Percentiles rank a stretch among this genome's conserved stretches.
Conservation (phyloP, 2,329 filamentous ascomycete genomes). For the Nothomitra cinnamomea region DNA sequence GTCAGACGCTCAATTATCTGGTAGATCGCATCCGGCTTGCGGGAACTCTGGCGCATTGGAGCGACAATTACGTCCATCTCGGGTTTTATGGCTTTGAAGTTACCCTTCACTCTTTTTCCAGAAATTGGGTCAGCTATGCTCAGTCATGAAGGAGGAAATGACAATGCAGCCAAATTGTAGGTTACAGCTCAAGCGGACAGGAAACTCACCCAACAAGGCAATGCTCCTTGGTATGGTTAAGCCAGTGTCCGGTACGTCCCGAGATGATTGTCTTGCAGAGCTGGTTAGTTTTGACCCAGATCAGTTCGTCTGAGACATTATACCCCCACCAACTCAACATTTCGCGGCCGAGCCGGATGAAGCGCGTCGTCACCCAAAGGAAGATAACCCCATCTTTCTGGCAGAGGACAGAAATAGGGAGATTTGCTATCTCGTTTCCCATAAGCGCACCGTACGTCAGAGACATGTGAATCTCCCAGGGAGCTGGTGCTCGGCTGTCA, state of each 20-base stretch:
- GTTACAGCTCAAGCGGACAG: not conserved
- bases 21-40: not conserved
- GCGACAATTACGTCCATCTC: not conserved
- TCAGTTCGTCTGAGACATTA: not conserved
- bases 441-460: not conserved
- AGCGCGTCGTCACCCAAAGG: slow-evolving; percentile 1
- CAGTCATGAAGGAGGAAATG: not conserved
- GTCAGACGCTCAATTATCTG: not conserved
- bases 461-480: not conserved
- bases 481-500: not conserved
- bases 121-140: not conserved
- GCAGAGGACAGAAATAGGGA: not conserved
- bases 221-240: slow-evolving; percentile 1
- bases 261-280: not conserved
- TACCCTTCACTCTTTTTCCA: not conserved
- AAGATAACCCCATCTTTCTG: not conserved
- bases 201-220: not conserved
- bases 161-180: not conserved
- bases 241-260: not conserved
- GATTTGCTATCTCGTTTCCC: not conserved
- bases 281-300: slow-evolving; percentile 3
- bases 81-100: not conserved
- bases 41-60: not conserved
- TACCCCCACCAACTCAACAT: not conserved
- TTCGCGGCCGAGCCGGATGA: not conserved